These are phyloP conservation scores for Salvia miltiorrhiza DNA, from an alignment of 257 asterid species.

Conservation along the genomic window DNA sequence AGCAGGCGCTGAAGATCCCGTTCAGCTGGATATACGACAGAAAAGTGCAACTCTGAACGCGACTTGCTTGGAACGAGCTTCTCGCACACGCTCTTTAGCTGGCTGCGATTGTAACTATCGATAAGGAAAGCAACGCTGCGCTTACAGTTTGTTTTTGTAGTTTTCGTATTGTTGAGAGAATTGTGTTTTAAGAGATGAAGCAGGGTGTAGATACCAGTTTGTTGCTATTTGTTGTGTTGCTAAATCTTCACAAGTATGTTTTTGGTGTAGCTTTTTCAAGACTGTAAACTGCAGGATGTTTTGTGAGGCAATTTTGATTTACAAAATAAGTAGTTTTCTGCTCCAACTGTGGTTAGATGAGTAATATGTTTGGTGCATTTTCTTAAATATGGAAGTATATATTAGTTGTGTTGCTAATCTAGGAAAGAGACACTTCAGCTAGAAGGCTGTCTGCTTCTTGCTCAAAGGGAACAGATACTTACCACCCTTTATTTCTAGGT, in stretches of 20 bases:
- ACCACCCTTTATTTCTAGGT: too few relatives aligned
- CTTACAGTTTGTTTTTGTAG: not conserved
- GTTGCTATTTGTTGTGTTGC: constrained; percentile 13
- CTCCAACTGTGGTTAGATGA: too few relatives aligned
- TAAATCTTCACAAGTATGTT: constrained; percentile 27
- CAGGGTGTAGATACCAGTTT: constrained; percentile 42
- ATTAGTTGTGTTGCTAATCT: too few relatives aligned
- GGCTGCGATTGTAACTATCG: not conserved
- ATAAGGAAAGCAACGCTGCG: constrained; percentile 8
- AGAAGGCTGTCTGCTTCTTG: too few relatives aligned
- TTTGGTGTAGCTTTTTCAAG: not conserved
- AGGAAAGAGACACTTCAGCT: too few relatives aligned
- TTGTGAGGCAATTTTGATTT: too few relatives aligned
- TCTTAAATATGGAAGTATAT: too few relatives aligned
- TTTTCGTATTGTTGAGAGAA: constrained; percentile 11
- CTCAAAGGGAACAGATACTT: too few relatives aligned
- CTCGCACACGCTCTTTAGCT: not conserved
- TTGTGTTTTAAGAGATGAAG: too few relatives aligned
- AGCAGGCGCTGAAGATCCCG: constrained; percentile 42
- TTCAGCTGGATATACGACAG: constrained; percentile 72
- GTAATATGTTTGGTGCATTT: too few relatives aligned
- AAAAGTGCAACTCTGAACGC: constrained; percentile 59
- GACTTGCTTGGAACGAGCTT: not conserved
- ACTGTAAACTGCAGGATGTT: not conserved
- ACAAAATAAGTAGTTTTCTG: too few relatives aligned